Evolutionary conservation across 2,329 filamentous ascomycete genomes (phyloP).

Genomic region (Xylariomycetidae sp.): DNA sequence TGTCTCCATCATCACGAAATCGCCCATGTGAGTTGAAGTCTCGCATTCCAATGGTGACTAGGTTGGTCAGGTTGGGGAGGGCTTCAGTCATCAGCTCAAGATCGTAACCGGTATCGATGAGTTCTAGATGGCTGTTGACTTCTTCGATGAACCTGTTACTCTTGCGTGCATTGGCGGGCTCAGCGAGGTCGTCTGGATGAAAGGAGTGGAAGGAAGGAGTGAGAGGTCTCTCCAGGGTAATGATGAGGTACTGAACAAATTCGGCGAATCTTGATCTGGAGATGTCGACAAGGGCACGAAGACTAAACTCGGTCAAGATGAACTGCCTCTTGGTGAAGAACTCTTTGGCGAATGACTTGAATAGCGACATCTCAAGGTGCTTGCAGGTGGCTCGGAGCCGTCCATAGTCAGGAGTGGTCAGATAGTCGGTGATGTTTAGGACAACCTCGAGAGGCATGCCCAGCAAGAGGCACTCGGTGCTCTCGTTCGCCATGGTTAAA

Average conservation of each 20-base stretch:
- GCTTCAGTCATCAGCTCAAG: slow-evolving; percentile 52
- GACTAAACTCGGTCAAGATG: slow-evolving; percentile 54
- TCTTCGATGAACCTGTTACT: slow-evolving; percentile 19
- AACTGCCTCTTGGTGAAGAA: slow-evolving; percentile 66
- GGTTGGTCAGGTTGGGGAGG: slow-evolving; percentile 48
- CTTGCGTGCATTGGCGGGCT: slow-evolving; percentile 23
- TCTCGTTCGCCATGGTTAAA: no score
- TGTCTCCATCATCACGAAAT: slow-evolving; percentile 40
- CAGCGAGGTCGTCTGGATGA: slow-evolving; percentile 11
- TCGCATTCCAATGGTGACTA: slow-evolving; percentile 53
- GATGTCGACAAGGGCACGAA: slow-evolving; percentile 44
- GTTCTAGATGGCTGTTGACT: slow-evolving; percentile 19
- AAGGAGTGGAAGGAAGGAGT: not conserved
- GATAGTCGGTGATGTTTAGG: slow-evolving; percentile 45
- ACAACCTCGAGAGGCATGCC: slow-evolving; percentile 57
- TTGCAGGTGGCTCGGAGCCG: slow-evolving; percentile 52
- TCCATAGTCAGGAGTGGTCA: slow-evolving; percentile 53
- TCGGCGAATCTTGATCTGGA: slow-evolving; percentile 37
- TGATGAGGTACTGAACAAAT: slow-evolving; percentile 42
- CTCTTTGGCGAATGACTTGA: slow-evolving; percentile 52
- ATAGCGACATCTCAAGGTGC: slow-evolving; percentile 47
- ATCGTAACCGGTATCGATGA: slow-evolving; percentile 42
- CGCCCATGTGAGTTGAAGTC: slow-evolving; percentile 51
- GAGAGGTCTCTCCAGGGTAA: slow-evolving; percentile 34
- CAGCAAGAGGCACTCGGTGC: no score